phyloP scores from a whole-genome alignment of 345 rosid genomes.

The Erucastrum elatum region DNA sequence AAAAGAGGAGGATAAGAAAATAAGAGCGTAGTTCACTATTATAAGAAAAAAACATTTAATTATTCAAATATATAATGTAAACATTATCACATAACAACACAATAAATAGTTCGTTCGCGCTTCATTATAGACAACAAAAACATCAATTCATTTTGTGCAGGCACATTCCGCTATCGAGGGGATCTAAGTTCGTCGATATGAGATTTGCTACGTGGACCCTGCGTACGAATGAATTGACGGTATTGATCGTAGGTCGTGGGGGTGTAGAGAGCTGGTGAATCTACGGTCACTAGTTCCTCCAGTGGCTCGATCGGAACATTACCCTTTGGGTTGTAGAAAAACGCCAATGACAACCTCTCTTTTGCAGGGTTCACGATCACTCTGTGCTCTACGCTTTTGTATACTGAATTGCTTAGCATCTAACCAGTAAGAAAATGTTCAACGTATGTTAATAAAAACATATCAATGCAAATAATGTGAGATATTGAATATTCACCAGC shows the following conservation, averaged over 20 bases:
- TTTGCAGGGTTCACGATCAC: constrained; percentile 63
- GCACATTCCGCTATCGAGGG: constrained; percentile 28
- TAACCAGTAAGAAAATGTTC: constrained; percentile 22
- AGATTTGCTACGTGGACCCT: constrained; percentile 78
- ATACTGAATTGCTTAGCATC: constrained; percentile 82
- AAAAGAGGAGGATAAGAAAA: background rate
- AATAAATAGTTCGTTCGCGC: background rate
- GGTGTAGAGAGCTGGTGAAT: constrained; percentile 54
- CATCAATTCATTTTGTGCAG: background rate
- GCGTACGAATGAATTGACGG: constrained; percentile 63
- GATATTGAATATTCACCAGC: background rate
- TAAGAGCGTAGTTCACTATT: background rate
- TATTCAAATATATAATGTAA: background rate
- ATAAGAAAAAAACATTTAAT: background rate
- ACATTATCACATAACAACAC: background rate
- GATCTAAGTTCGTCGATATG: constrained; percentile 64
- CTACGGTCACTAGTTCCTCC: constrained; percentile 58
- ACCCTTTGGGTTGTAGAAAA: constrained; percentile 89
- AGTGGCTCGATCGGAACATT: constrained; percentile 65
- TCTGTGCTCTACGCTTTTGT: constrained; percentile 89
- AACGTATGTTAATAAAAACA: background rate
- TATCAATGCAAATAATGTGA: background rate
- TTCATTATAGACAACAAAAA: background rate
- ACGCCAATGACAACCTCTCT: constrained; percentile 77
- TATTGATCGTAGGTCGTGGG: constrained; percentile 80